Evolutionary conservation across 805 yeast genomes (phyloP).

Genomic region (Candida namnaoensis): DNA sequence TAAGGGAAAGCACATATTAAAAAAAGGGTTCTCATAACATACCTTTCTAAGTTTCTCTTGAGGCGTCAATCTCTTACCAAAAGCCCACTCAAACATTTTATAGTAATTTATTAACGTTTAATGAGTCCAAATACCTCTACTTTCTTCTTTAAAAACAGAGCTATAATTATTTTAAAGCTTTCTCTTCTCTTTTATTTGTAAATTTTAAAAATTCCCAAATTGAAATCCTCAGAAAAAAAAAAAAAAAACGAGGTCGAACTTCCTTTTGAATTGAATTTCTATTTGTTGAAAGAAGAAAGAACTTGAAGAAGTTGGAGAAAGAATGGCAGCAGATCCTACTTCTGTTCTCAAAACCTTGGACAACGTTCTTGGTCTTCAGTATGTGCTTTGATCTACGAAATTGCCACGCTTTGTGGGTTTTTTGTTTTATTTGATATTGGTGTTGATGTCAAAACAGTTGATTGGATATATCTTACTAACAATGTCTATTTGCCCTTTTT

Average conservation of each 20-base stretch:
- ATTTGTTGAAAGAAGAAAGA: not conserved
- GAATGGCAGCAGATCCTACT: not conserved
- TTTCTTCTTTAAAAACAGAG: too few relatives aligned
- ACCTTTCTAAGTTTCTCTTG: constrained; percentile 85
- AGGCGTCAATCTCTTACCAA: constrained; percentile 89
- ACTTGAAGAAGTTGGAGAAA: not conserved
- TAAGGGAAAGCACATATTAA: not conserved
- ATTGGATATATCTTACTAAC: constrained; percentile 9
- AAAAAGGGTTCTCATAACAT: constrained; percentile 8
- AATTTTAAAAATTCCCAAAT: too few relatives aligned
- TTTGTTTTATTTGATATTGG: not conserved
- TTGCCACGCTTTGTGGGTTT: not conserved
- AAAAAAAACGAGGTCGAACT: too few relatives aligned
- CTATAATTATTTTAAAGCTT: too few relatives aligned
- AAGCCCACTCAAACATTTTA: constrained; percentile 80
- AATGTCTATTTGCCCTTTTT: constrained; percentile 1
- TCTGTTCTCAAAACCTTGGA: constrained; percentile 3
- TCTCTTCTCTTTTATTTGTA: too few relatives aligned
- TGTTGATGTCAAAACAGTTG: not conserved
- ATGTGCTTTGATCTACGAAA: not conserved
- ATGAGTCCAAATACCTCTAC: too few relatives aligned
- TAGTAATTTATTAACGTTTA: not conserved
- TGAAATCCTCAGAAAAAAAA: too few relatives aligned
- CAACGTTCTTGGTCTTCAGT: constrained; percentile 7
- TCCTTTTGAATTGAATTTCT: too few relatives aligned